Percentiles rank a stretch among this genome's conserved stretches.
Evolutionary conservation across 352 stramenopile genomes (phyloP).

Genomic region (Phytophthora pseudosyringae): DNA sequence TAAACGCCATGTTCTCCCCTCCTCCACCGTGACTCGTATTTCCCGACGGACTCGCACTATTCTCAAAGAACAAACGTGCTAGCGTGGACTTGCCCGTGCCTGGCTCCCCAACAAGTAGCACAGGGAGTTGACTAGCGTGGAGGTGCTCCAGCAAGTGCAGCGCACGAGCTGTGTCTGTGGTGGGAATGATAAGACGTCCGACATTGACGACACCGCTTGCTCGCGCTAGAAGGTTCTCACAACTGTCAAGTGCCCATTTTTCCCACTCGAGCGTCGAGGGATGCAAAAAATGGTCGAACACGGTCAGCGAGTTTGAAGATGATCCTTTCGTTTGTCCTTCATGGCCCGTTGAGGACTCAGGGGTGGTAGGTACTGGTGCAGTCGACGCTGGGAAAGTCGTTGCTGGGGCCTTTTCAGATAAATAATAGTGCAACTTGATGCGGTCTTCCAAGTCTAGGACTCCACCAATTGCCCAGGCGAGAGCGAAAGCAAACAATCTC

Average conservation of each 20-base stretch:
- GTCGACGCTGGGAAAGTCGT: slow-evolving; percentile 39
- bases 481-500: slow-evolving; percentile 82
- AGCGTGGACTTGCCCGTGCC: slow-evolving; percentile 91
- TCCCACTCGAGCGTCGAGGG: slow-evolving; percentile 91
- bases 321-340: slow-evolving; percentile 15
- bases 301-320: slow-evolving; percentile 42
- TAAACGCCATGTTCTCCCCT: slow-evolving; percentile 60
- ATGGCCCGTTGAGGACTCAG: slow-evolving; percentile 3
- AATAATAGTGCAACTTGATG: slow-evolving; percentile 71
- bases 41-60: not conserved
- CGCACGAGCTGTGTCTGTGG: slow-evolving; percentile 78
- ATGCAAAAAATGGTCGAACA: slow-evolving; percentile 94
- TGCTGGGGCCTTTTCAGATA: slow-evolving; percentile 44
- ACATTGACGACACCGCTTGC: slow-evolving; percentile 64
- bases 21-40: slow-evolving; percentile 18
- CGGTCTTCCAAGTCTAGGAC: slow-evolving; percentile 87
- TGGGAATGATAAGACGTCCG: slow-evolving; percentile 86
- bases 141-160: slow-evolving; percentile 78
- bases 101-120: slow-evolving; percentile 85
- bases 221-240: slow-evolving; percentile 35
- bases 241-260: slow-evolving; percentile 68
- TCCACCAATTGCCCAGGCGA: slow-evolving; percentile 87
- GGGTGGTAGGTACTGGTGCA: not conserved
- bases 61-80: slow-evolving; percentile 80
- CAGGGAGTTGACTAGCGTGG: slow-evolving; percentile 54